Conservation (phyloP, 148 eudicot genomes). For the Persicaria maculosa region DNA sequence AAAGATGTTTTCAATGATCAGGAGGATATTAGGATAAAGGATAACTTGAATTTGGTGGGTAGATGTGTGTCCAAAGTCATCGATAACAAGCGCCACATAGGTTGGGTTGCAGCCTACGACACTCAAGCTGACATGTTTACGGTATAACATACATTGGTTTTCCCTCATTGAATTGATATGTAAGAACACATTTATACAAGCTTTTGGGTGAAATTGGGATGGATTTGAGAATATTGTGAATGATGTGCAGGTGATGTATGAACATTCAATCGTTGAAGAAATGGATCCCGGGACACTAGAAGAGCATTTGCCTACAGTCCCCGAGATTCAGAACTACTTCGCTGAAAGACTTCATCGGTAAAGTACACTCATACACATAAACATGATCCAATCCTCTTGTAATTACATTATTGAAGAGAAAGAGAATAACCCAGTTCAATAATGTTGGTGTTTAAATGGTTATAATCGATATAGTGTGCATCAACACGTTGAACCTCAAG, state of each 20-base stretch:
- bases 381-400: too few species aligned
- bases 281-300: neutral
- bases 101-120: neutral
- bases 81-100: neutral
- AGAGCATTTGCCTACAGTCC: neutral
- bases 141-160: neutral
- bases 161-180: too few species aligned
- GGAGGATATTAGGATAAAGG: neutral
- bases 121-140: neutral
- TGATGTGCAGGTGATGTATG: neutral
- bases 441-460: too few species aligned
- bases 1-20: neutral
- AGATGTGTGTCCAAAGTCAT: neutral
- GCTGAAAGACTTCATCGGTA: neutral
- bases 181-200: too few species aligned
- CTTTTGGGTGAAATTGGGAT: neutral
- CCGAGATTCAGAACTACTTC: neutral
- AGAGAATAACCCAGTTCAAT: too few species aligned
- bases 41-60: neutral
- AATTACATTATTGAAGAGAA: too few species aligned
- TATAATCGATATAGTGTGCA: too few species aligned
- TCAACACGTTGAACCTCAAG: too few species aligned
- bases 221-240: neutral
- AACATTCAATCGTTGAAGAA: neutral
- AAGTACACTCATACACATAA: neutral